Base-by-base conservation (phyloP, 1,139 yeast species). In the Suhomyces kunorum region DNA sequence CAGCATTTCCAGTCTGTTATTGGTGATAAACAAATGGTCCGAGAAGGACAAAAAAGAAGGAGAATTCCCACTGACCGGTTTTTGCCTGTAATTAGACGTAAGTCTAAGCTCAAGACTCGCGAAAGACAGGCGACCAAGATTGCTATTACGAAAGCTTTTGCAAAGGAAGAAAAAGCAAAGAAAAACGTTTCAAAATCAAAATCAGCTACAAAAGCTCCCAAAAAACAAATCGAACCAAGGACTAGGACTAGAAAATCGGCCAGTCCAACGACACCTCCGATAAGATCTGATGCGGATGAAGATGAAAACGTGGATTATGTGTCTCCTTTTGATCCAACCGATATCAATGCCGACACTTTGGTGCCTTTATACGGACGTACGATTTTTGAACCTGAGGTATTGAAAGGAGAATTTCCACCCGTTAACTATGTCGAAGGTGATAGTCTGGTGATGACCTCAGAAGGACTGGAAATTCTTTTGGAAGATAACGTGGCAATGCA, bases 1-100 rank as follows among this genome's bases (percentile, higher is more conserved):
- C 58, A 56, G 8, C 66, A 67, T 48, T 70, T 70, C 41, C 74
- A 69, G 49, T 58, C 68, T 22, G 64, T 68, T 11, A 61, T 66
- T 3, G 76, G 75, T 14, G 65, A 69, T 42, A 59, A 61, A 14
- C 52, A 56, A 34, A 37, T 52, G 18, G 55, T 70, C 8, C 56
- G 58, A 41, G 54, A 50, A 13, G 72, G 73, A 11, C 64, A 57
- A 27, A 68, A 65, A 49, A 53, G 75, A 36, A 58, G 56, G 41
- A 50, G 73, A 26, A 53, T 53, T 15, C 36, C 59, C 32, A 54
- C 68, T 0, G 54, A 54, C 12, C 54, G 55, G 36, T 64, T 45
- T 34, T 53, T 51, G 16, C 70, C 71, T 4, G 64, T 26, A 14
- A 25, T 28, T n/a, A 26, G 23, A 22, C 15, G 24, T 8, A 22